Evolutionary conservation across 2,329 filamentous ascomycete genomes (phyloP).

Genomic region (Diplodia corticola): DNA sequence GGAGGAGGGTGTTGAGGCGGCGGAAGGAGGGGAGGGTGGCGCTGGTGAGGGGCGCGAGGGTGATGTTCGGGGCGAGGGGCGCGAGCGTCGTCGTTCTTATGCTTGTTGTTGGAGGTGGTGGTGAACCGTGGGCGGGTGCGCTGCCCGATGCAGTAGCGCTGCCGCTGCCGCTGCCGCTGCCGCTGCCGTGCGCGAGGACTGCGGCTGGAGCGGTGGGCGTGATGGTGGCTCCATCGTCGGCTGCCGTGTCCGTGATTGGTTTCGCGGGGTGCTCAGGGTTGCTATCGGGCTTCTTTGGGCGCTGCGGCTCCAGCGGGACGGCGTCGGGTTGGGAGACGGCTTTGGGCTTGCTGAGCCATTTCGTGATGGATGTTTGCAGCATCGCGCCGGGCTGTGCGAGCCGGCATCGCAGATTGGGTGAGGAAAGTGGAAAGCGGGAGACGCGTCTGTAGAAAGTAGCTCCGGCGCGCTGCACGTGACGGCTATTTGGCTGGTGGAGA

Average conservation of each 20-base stretch:
- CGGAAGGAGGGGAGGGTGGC: conserved; percentile 57
- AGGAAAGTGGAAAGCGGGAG: background rate
- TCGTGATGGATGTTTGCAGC: conserved; percentile 49
- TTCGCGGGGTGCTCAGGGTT: background rate
- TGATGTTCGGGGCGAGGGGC: conserved; percentile 51
- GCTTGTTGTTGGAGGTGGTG: background rate
- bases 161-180: no score
- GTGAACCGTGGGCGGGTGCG: conserved; percentile 19
- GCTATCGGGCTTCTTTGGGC: background rate
- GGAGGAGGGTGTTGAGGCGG: conserved; percentile 58
- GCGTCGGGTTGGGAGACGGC: conserved; percentile 27
- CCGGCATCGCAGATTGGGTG: background rate
- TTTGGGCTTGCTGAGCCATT: conserved; percentile 51
- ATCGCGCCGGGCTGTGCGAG: conserved; percentile 29
- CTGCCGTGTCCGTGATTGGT: background rate
- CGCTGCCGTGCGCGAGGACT: background rate
- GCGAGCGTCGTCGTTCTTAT: conserved; percentile 27
- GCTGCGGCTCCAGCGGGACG: conserved; percentile 10
- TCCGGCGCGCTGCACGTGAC: conserved; percentile 17
- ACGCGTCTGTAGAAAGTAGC: background rate
- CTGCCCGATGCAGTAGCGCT: background rate
- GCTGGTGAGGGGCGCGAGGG: conserved; percentile 54
- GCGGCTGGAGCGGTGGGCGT: background rate
- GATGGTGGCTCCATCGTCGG: background rate
- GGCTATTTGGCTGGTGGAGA: background rate